Percentiles rank a stretch among this genome's conserved stretches.
Evolutionary conservation across 768 basidiomycete genomes (phyloP).

Genomic region (Amanita pallidorosea): DNA sequence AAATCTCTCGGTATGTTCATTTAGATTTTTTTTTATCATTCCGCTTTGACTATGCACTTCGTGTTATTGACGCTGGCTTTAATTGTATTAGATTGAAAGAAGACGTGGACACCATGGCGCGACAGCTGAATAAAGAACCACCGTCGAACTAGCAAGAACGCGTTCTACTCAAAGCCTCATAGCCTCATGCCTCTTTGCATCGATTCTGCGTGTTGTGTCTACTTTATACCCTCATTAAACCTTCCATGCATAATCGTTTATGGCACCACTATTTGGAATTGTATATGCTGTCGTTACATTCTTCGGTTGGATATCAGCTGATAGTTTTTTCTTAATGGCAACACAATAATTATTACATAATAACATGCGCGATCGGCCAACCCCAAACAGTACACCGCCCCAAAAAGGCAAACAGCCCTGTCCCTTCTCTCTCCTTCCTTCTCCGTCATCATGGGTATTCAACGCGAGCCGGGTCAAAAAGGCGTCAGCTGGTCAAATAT

Average conservation of each 20-base stretch:
- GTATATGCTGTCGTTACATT: slow-evolving; percentile 3
- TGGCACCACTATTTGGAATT: not conserved
- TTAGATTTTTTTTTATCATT: no score
- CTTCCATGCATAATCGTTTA: not conserved
- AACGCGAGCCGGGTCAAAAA: slow-evolving; percentile 84
- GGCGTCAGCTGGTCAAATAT: slow-evolving; percentile 92
- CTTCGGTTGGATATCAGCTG: slow-evolving; percentile 2
- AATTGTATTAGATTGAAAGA: slow-evolving; percentile 63
- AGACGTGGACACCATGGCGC: slow-evolving; percentile 42
- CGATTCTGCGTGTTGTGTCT: not conserved
- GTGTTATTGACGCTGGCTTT: slow-evolving; percentile 21
- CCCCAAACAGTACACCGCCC: not conserved
- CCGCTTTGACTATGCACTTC: slow-evolving; percentile 8
- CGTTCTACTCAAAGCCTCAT: not conserved
- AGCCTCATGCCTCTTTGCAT: not conserved
- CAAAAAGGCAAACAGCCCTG: not conserved
- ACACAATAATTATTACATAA: not conserved
- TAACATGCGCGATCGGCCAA: not conserved
- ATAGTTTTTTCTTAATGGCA: slow-evolving; percentile 4
- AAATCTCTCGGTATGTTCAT: slow-evolving; percentile 73
- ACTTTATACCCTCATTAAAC: slow-evolving; percentile 3
- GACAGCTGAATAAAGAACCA: slow-evolving; percentile 26
- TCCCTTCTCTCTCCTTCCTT: slow-evolving; percentile 12
- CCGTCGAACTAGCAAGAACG: slow-evolving; percentile 10
- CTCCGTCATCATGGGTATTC: slow-evolving; percentile 54